Base-by-base conservation (phyloP, 495 filamentous ascomycete genomes). In the Lepraria neglecta region DNA sequence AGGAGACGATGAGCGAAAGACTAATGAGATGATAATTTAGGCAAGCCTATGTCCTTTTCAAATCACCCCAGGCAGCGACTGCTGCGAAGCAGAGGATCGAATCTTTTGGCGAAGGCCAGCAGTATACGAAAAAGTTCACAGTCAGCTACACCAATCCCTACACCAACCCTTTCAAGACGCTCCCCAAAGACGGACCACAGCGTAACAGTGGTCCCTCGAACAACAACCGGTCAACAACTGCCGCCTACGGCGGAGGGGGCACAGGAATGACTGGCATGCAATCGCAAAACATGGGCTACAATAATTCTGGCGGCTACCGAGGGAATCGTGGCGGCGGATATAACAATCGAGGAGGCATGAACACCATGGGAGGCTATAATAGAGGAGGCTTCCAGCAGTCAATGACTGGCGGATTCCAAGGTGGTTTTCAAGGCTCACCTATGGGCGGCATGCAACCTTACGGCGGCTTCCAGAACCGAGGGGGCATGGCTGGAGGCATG, bases 41-140 rank as follows among this genome's bases (percentile, higher is more conserved):
- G 6, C 91, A 96, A 86, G 91, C 85, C 0, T 98, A 91, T 68
- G 75, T 97, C 45, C 87, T 95, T 69, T 90, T 98, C 71, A 83
- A 82, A 35, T 86, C 88, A 0, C 80, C 88, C 46, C 89, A 95
- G 73, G 92, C 91, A 11, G 87, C 94, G 2, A 89, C 91, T 17
- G 90, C 92, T 1, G 81, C 84, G 5, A 97, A 96, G 74, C 88
- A 85, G 63, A 80, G 84, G 64, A 85, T 98, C 65, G 91, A 97
- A 64, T 74, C 75, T 12, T 75, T 83, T 59, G 73, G 72, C 44
- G 70, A 76, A 58, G 80, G 79, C 35, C 80, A 83, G 61, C 73
- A 82, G 51, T 74, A 72, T 65, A 75, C 74, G 19, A 92, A 90
- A 69, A 87, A 87, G 60, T 81, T 87, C 64, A 82, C 78, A 2